A percentile compares a stretch with the other conserved stretches of the same genome.
phyloP scores from a whole-genome alignment of 345 rosid species.

The Aethionema arabicum region DNA sequence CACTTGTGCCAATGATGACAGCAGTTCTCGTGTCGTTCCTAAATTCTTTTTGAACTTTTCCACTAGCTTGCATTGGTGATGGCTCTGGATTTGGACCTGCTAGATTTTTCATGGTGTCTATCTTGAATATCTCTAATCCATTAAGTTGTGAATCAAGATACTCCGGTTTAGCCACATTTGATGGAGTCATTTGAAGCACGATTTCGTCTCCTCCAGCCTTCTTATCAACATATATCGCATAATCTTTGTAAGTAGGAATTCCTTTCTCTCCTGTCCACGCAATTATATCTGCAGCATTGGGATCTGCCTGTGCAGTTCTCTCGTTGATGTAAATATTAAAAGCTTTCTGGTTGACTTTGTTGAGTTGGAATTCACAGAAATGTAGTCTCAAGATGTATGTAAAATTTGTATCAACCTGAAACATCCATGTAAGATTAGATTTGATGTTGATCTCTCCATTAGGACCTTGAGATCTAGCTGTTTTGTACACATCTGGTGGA shows the following conservation, averaged over 20 bases:
- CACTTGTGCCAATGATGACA: constrained; percentile 50
- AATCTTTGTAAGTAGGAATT: constrained; percentile 57
- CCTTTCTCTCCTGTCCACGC: constrained; percentile 52
- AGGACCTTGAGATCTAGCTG: constrained; percentile 62
- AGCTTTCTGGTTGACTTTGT: constrained; percentile 53
- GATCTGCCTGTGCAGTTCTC: constrained; percentile 48
- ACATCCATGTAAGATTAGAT: constrained; percentile 71
- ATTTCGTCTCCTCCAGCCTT: constrained; percentile 48
- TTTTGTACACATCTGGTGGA: constrained; percentile 57
- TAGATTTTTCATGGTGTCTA: constrained; percentile 43
- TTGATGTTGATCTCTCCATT: constrained; percentile 37
- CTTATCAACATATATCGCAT: constrained; percentile 45
- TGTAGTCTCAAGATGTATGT: constrained; percentile 68
- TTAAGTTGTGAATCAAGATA: constrained; percentile 53
- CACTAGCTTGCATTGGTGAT: constrained; percentile 51
- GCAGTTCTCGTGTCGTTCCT: constrained; percentile 21
- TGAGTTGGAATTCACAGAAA: constrained; percentile 59
- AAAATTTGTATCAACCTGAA: constrained; percentile 67
- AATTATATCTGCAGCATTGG: constrained; percentile 51
- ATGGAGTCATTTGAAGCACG: constrained; percentile 54
- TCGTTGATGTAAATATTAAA: constrained; percentile 72
- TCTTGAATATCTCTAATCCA: constrained; percentile 81
- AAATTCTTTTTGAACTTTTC: constrained; percentile 25
- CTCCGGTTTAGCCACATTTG: constrained; percentile 41
- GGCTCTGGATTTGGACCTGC: constrained; percentile 69